Evolutionary conservation across 1,284 basidiomycete species (phyloP), one percentile per base, ranked within the genome.

Genomic region (Mycosarcoma mackinlayi): DNA sequence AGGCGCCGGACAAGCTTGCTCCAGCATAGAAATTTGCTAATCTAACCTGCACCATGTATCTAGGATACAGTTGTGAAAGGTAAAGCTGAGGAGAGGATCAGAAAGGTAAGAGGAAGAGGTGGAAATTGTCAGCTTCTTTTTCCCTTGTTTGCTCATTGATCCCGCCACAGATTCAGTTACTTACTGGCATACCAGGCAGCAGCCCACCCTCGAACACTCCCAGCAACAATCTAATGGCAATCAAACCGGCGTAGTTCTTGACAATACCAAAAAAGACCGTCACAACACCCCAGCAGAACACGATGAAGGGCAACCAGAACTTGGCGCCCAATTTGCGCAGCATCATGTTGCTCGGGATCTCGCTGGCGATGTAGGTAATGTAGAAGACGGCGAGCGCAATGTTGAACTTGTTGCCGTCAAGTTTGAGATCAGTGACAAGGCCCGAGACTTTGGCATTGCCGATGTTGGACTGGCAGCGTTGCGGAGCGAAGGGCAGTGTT

Each of bases 231-330:
- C 88, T 84, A 39, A 89, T 85, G 9, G 85, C 86, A 57, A 87
- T 87, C 25, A 89, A 82, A 1, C 87, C 86, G 0, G 86, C 85
- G 67, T 87, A 86, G 64, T 87, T 87, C 4, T 82, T 86, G 8
- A 66, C 85, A 18, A 90, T 81, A 5, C 88, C 88, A 78, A 89
- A 88, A 46, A 84, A 84, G 31, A 88, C 83, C 30, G 87, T 87
- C 11, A 87, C 85, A 18, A 88, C 84, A 4, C 88, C 89, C 88
- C 88, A 89, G 1, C 84, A 70, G 5, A 89, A 80, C 4, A 88
- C 88, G 14, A 89, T 77, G 4, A 86, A 85, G 3, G 88, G 88
- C 4, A 89, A 42, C 67, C 62, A 71, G 46, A 66, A 60, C 49
- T 75, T 68, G 14, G 81, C 79, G 3, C 77, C 76, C 9, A 83